Evolutionary conservation across 2,329 filamentous ascomycete species (phyloP), one percentile per base, ranked within the genome.

Genomic region (Venturia carpophila): DNA sequence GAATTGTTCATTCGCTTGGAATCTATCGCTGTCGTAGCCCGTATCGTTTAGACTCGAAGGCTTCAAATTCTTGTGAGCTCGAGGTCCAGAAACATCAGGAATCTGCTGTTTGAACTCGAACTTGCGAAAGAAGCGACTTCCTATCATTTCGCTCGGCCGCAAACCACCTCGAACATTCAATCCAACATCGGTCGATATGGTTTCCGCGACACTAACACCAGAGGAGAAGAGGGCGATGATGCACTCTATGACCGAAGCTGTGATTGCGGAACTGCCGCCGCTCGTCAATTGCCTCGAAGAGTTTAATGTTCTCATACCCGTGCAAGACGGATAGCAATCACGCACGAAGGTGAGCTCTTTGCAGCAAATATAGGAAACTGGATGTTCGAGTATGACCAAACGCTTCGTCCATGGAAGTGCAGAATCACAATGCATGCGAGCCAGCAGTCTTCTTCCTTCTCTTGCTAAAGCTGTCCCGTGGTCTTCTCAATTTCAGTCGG

Each of bases 311-410:
- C n/a, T n/a, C 5, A 47, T 63, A 21, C 60, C 60, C 5, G 24
- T 30, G n/a, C 37, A 47, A 24, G 60, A 63, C 24, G 41, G 17
- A 24, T 49, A n/a, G 60, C 41, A 24, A 47, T 63, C 60, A n/a
- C 60, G 39, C 21, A 63, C 60, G 17, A 63, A 43, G 19, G 41
- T 30, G 43, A 47, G 19, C 21, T 43, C 41, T 43, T 4, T 43
- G 37, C 37, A n/a, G n/a, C n/a, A n/a, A n/a, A n/a, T n/a, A 39
- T 39, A 39, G 37, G 11, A 39, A 39, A 39, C n/a, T n/a, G n/a
- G n/a, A n/a, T n/a, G 37, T 11, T 39, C 37, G 11, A 19, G 43
- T 19, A 47, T 15, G 43, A 47, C 15, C 43, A 47, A 19, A n/a
- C n/a, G n/a, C n/a, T n/a, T n/a, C n/a, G n/a, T n/a, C n/a, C n/a